These are phyloP conservation scores for Filobasidium floriforme DNA, from an alignment of 768 basidiomycete genomes.

Conservation along the genomic window DNA sequence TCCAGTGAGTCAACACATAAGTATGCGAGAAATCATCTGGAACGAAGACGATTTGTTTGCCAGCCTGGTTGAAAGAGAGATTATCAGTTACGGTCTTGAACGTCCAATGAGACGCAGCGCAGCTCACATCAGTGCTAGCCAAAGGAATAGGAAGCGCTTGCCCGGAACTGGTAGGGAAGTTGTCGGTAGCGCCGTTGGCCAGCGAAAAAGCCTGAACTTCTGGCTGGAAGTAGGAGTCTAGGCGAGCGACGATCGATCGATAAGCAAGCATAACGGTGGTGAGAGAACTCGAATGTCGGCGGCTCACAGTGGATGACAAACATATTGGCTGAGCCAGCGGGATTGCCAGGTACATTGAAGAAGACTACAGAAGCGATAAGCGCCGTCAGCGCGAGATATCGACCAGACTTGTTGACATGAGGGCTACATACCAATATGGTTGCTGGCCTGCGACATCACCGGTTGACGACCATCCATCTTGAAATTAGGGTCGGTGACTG, in stretches of 20 bases:
- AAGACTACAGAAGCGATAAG: slow-evolving; percentile 50
- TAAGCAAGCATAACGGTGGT: slow-evolving; percentile 5
- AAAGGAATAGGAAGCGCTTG: slow-evolving; percentile 66
- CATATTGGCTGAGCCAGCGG: slow-evolving; percentile 65
- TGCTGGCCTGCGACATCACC: slow-evolving; percentile 73
- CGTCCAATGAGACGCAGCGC: neutral
- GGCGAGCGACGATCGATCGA: neutral
- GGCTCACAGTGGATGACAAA: slow-evolving; percentile 80
- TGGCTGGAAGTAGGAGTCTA: slow-evolving; percentile 75
- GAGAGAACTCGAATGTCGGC: neutral
- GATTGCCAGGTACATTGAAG: slow-evolving; percentile 60
- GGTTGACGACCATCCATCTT: slow-evolving; percentile 44
- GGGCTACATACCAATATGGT: slow-evolving; percentile 57
- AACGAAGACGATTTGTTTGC: slow-evolving; percentile 68
- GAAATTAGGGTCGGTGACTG: slow-evolving; percentile 56
- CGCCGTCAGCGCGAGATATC: neutral
- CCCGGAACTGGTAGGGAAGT: slow-evolving; percentile 63
- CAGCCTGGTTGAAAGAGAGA: slow-evolving; percentile 48
- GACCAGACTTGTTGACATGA: neutral
- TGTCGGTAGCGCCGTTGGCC: slow-evolving; percentile 47
- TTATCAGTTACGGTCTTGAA: neutral
- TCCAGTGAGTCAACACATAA: slow-evolving; percentile 57
- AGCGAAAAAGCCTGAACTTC: slow-evolving; percentile 55
- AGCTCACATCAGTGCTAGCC: slow-evolving; percentile 49
- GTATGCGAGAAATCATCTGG: slow-evolving; percentile 64